phyloP scores from a whole-genome alignment of 2,329 filamentous ascomycete genomes.

The Eutypella sp. region DNA sequence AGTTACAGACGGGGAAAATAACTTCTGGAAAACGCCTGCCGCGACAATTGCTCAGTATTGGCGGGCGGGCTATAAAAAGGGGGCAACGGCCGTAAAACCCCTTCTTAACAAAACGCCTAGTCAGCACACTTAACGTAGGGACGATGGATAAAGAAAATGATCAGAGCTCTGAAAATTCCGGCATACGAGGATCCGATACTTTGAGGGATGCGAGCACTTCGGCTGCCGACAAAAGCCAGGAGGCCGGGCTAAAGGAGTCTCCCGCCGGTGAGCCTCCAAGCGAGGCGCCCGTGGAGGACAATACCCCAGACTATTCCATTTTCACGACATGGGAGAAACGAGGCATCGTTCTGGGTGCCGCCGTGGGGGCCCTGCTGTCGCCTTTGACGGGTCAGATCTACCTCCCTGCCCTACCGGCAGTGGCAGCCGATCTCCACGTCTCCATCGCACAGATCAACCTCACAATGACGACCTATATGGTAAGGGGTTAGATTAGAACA shows the following conservation, averaged over 20 bases:
- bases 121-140: too few relatives aligned
- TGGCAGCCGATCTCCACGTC: slow-evolving; percentile 37
- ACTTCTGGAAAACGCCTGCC: too few relatives aligned
- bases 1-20: not conserved
- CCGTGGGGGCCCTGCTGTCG: slow-evolving; percentile 27
- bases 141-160: too few relatives aligned
- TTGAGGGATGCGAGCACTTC: not conserved
- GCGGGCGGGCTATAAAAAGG: too few relatives aligned
- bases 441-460: slow-evolving; percentile 28
- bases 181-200: not conserved
- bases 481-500: too few relatives aligned
- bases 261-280: not conserved
- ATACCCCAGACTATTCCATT: slow-evolving; percentile 11
- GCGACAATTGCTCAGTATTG: too few relatives aligned
- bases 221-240: not conserved
- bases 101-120: too few relatives aligned
- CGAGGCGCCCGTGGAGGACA: not conserved
- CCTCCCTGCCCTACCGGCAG: slow-evolving; percentile 36
- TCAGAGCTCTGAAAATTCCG: too few relatives aligned
- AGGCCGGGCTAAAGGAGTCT: not conserved
- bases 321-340: slow-evolving; percentile 26
- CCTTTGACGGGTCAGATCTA: slow-evolving; percentile 36
- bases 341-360: slow-evolving; percentile 23
- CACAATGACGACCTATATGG: slow-evolving; percentile 31
- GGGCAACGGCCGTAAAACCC: too few relatives aligned